These are phyloP conservation scores for Geranomyces michiganensis DNA, from an alignment of 192 early-diverging fungal genomes.

Conservation along the genomic window DNA sequence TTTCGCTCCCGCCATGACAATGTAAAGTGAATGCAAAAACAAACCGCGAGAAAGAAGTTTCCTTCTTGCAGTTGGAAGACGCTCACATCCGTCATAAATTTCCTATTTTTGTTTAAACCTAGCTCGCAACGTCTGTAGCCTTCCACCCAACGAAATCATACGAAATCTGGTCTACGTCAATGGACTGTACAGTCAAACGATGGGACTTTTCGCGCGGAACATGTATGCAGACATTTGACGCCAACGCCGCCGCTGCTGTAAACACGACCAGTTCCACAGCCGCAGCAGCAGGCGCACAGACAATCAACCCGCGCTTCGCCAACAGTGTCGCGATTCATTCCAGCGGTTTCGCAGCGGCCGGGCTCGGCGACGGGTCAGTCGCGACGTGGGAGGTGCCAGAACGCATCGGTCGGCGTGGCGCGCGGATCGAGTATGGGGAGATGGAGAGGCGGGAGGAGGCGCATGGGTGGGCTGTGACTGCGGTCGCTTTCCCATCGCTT, in stretches of 20 bases:
- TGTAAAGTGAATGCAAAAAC: neutral
- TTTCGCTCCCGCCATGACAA: conserved; percentile 23
- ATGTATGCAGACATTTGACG: conserved; percentile 5
- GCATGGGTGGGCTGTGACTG: conserved; percentile 29
- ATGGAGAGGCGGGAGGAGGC: neutral
- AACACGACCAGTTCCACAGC: neutral
- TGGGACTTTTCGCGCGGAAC: conserved; percentile 32
- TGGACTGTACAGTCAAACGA: conserved; percentile 17
- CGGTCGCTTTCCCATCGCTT: neutral
- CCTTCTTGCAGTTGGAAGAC: neutral
- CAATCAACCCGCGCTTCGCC: conserved; percentile 37
- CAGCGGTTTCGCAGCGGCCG: conserved; percentile 12
- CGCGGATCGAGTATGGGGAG: conserved; percentile 4
- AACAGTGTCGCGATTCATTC: conserved; percentile 7
- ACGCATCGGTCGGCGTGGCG: neutral
- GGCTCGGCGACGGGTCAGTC: conserved; percentile 32
- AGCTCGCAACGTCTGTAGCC: conserved; percentile 27
- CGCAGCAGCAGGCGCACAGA: conserved; percentile 8
- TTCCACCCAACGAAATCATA: conserved; percentile 28
- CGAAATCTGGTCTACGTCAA: conserved; percentile 27
- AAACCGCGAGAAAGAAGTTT: too few species aligned
- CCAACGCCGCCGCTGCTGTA: neutral
- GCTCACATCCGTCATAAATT: neutral
- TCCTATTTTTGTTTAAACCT: neutral
- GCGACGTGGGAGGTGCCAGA: neutral